A percentile compares a stretch with the other conserved stretches of the same genome.
Evolutionary conservation across 2,329 filamentous ascomycete species (phyloP).

Genomic region (Aspergillus thermomutatus): DNA sequence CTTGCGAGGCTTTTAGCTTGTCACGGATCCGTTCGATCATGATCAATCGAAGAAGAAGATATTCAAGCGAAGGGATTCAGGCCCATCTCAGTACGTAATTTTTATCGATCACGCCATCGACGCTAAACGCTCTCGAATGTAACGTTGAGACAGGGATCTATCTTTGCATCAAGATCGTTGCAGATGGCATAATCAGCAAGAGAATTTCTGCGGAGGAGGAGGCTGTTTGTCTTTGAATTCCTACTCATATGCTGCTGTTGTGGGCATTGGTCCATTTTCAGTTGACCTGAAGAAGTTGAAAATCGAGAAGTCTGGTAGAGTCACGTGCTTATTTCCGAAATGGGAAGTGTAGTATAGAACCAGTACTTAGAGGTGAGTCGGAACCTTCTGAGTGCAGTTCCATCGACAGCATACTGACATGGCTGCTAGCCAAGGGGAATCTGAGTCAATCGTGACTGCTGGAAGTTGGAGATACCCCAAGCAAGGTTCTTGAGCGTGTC

Average conservation of each 20-base stretch:
- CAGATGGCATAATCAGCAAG: not conserved
- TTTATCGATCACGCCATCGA: slow-evolving; percentile 26
- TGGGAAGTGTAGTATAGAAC: slow-evolving; percentile 1
- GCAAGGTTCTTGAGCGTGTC: not conserved
- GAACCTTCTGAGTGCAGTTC: not conserved
- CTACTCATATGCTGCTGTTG: not conserved
- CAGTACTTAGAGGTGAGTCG: not conserved
- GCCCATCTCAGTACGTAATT: too few relatives aligned
- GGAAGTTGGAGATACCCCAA: not conserved
- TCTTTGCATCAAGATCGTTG: not conserved
- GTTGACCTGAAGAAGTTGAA: not conserved
- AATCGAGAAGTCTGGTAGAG: not conserved
- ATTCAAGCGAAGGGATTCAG: too few relatives aligned
- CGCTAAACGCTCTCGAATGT: slow-evolving; percentile 2
- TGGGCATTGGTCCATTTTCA: not conserved
- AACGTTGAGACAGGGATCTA: not conserved
- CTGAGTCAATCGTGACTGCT: too few relatives aligned
- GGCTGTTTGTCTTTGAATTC: not conserved
- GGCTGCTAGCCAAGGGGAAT: not conserved
- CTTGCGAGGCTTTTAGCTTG: too few relatives aligned
- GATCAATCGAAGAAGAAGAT: too few relatives aligned
- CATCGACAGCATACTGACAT: not conserved
- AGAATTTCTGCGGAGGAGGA: not conserved
- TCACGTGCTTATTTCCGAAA: not conserved
- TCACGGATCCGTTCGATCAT: too few relatives aligned